Conservation (phyloP, 2,329 filamentous ascomycete genomes). For the Magnaporthiopsis poae region DNA sequence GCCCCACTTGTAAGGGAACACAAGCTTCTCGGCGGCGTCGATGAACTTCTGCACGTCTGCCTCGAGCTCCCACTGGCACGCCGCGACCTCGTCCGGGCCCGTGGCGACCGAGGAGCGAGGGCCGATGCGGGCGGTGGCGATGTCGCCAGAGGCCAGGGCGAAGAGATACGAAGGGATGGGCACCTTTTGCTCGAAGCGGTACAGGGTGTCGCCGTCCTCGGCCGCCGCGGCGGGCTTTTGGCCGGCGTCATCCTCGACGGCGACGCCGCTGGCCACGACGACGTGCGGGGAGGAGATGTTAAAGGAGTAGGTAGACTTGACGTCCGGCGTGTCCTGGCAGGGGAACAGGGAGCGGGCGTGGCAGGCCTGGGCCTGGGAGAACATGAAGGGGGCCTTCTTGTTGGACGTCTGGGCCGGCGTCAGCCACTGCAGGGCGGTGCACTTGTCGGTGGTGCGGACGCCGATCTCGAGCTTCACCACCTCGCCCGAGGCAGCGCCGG, state of each 20-base stretch:
- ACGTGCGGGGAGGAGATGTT: constrained; percentile 76
- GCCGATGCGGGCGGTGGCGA: constrained; percentile 76
- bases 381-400: constrained; percentile 94
- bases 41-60: constrained; percentile 87
- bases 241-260: constrained; percentile 24
- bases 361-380: constrained; percentile 95
- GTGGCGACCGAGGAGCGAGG: constrained; percentile 76
- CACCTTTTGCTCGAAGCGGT: constrained; percentile 79
- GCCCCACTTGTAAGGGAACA: constrained; percentile 88
- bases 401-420: constrained; percentile 88
- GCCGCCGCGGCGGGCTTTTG: constrained; percentile 30
- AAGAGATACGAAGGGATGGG: constrained; percentile 93
- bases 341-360: constrained; percentile 89
- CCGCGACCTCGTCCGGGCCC: constrained; percentile 75
- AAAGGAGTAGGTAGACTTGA: constrained; percentile 91
- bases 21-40: constrained; percentile 66
- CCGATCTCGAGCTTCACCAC: constrained; percentile 51
- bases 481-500: constrained; percentile 42
- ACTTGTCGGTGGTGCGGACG: constrained; percentile 73
- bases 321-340: constrained; percentile 93
- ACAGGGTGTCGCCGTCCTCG: constrained; percentile 52
- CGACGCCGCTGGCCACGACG: constrained; percentile 81
- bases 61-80: constrained; percentile 84
- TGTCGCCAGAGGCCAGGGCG: constrained; percentile 78
- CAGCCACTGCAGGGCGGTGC: constrained; percentile 91